Conservation (phyloP, 2,329 filamentous ascomycete species). For the Colletotrichum plurivorum region DNA sequence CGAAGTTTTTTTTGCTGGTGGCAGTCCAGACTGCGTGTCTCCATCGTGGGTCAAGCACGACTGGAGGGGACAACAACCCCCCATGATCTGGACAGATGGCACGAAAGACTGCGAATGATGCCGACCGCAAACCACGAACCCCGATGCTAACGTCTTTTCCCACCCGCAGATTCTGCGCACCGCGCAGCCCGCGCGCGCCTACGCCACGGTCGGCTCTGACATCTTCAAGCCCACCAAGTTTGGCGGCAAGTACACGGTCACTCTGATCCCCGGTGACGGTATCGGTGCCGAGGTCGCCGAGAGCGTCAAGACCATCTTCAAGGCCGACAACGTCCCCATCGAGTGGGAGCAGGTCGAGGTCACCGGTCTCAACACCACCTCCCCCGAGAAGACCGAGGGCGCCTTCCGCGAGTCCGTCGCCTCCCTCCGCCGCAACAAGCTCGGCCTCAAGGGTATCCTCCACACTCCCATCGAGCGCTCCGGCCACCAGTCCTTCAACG, state of each 20-base stretch:
- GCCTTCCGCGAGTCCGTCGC: slow-evolving; percentile 96
- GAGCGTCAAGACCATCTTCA: slow-evolving; percentile 99
- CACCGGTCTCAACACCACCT: slow-evolving; percentile 87
- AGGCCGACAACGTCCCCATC: slow-evolving; percentile 98
- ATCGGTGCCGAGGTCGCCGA: slow-evolving; percentile 98
- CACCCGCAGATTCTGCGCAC: slow-evolving; percentile 62
- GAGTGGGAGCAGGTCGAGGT: slow-evolving; percentile 99
- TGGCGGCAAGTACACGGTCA: slow-evolving; percentile 99
- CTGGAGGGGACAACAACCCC: not conserved
- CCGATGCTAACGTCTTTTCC: slow-evolving; percentile 25
- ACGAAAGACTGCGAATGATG: slow-evolving; percentile 4
- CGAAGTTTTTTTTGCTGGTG: slow-evolving; percentile 7
- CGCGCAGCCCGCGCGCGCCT: slow-evolving; percentile 66
- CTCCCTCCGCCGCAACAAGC: slow-evolving; percentile 97
- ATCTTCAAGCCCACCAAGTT: slow-evolving; percentile 99
- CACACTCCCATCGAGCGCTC: slow-evolving; percentile 97
- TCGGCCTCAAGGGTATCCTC: slow-evolving; percentile 98
- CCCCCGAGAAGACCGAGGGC: slow-evolving; percentile 87
- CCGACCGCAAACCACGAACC: slow-evolving; percentile 40
- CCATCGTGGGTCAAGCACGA: not conserved
- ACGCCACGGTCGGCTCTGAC: slow-evolving; percentile 90
- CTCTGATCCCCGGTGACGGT: slow-evolving; percentile 97
- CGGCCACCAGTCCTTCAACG: slow-evolving; percentile 99
- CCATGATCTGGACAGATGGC: not conserved
- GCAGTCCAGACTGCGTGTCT: not conserved